Percentiles rank a stretch among this genome's conserved stretches.
These are phyloP conservation scores for Leccinum obscurum DNA, from an alignment of 768 basidiomycete genomes.

Conservation along the genomic window DNA sequence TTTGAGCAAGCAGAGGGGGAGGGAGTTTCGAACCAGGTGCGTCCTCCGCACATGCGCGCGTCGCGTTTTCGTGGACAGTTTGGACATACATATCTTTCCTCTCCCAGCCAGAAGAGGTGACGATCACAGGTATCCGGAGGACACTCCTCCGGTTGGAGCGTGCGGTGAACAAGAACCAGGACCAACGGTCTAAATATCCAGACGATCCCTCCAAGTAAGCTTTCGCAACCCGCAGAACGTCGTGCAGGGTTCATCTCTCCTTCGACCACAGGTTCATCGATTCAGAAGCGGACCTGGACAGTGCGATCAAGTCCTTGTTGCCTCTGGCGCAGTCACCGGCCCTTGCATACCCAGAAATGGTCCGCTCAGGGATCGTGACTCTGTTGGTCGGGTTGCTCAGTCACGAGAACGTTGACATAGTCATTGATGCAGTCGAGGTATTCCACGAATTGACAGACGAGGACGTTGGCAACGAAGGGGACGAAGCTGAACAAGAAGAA, in stretches of 20 bases:
- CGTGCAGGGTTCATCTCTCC: conserved; percentile 5
- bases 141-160: conserved; percentile 82
- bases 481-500: conserved; percentile 61
- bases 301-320: conserved; percentile 82
- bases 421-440: conserved; percentile 92
- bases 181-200: conserved; percentile 93
- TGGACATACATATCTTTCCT: conserved; percentile 4
- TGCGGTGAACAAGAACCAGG: conserved; percentile 91
- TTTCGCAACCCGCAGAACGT: neutral
- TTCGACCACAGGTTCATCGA: conserved; percentile 89
- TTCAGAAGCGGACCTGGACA: conserved; percentile 94
- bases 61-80: neutral
- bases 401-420: conserved; percentile 97
- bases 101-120: conserved; percentile 63
- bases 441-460: conserved; percentile 96
- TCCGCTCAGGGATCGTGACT: conserved; percentile 68
- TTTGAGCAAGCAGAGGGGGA: conserved; percentile 77
- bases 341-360: conserved; percentile 86
- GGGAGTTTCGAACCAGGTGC: conserved; percentile 66
- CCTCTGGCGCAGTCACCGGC: conserved; percentile 83
- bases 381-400: conserved; percentile 82
- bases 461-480: conserved; percentile 80
- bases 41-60: conserved; percentile 27
- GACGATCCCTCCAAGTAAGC: conserved; percentile 87
- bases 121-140: conserved; percentile 68